Conservation (phyloP, 306 rosid genomes). For the Cucumis hystrix region DNA sequence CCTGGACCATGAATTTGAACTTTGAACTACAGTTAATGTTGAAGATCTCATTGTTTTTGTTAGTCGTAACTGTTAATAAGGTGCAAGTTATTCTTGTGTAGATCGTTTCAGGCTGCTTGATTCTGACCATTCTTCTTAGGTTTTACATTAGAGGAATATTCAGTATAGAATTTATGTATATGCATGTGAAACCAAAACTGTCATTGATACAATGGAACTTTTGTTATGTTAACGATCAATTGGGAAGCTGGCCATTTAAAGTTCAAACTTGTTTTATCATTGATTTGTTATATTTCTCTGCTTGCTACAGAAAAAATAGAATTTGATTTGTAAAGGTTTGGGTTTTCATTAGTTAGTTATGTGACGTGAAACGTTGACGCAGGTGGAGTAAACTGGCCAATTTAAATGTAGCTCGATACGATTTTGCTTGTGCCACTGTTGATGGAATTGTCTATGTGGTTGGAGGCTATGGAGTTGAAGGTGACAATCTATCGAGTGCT, state of each 20-base stretch:
- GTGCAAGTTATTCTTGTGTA: background rate
- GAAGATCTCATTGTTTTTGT: background rate
- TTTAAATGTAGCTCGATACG: constrained; percentile 62
- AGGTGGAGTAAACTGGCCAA: constrained; percentile 66
- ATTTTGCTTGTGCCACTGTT: constrained; percentile 82
- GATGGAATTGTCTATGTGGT: constrained; percentile 71
- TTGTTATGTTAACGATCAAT: background rate
- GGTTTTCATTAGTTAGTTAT: background rate
- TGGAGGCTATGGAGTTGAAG: constrained; percentile 66
- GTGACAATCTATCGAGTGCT: constrained; percentile 60
- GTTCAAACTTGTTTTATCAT: background rate
- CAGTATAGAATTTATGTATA: too few relatives aligned
- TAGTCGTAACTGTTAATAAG: background rate
- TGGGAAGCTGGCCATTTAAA: background rate
- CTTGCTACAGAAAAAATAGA: background rate
- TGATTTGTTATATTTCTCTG: background rate
- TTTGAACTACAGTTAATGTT: background rate
- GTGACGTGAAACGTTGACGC: constrained; percentile 20
- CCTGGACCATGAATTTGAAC: background rate
- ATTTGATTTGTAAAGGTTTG: background rate
- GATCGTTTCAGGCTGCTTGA: too few relatives aligned
- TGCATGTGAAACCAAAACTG: too few relatives aligned
- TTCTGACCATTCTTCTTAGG: too few relatives aligned
- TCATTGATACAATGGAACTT: background rate
- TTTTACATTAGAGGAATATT: too few relatives aligned